Evolutionary conservation across 805 yeast genomes (phyloP).

Genomic region (Kockiozyma suomiensis): DNA sequence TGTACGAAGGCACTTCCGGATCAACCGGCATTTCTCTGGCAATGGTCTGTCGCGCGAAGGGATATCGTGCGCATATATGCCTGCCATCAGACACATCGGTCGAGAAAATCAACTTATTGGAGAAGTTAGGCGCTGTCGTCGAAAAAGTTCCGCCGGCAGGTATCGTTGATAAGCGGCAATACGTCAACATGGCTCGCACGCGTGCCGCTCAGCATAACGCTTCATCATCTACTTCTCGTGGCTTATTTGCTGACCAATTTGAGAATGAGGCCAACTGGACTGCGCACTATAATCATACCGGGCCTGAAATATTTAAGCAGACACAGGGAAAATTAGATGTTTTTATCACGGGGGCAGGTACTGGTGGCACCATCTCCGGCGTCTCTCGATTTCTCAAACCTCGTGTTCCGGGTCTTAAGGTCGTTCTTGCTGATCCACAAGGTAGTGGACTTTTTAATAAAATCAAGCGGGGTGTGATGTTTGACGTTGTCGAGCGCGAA

Average conservation of each 20-base stretch:
- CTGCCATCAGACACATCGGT: conserved; percentile 89
- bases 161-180: conserved; percentile 90
- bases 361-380: conserved; percentile 97
- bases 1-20: conserved; percentile 95
- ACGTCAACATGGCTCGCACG: conserved; percentile 80
- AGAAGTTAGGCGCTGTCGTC: conserved; percentile 75
- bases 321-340: conserved; percentile 67
- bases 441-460: conserved; percentile 90
- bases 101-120: conserved; percentile 75
- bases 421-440: conserved; percentile 89
- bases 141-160: conserved; percentile 92
- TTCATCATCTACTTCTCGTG: conserved; percentile 48
- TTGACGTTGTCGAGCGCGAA: conserved; percentile 82
- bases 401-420: conserved; percentile 47
- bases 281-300: conserved; percentile 79
- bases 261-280: conserved; percentile 92
- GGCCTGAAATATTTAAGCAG: conserved; percentile 88
- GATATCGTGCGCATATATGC: conserved; percentile 90
- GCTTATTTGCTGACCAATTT: conserved; percentile 92
- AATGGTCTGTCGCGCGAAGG: conserved; percentile 82
- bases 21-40: conserved; percentile 96
- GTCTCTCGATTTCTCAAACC: conserved; percentile 74
- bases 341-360: conserved; percentile 91
- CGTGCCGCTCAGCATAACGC: conserved; percentile 56
- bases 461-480: conserved; percentile 90